Base-by-base conservation (phyloP, 2,329 filamentous ascomycete species). In the Corynespora cassiicola region DNA sequence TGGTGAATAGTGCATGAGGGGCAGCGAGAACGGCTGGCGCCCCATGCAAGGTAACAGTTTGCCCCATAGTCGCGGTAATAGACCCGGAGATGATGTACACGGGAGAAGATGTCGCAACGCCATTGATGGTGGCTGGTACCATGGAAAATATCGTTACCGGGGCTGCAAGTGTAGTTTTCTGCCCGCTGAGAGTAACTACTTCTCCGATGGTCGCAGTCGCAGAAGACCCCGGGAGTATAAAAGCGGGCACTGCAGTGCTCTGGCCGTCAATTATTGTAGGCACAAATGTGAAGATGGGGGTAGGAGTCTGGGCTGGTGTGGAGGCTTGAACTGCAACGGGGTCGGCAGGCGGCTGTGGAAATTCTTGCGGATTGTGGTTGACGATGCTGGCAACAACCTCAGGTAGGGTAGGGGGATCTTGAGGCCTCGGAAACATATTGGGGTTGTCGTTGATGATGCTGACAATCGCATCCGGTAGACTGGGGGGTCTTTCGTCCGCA, bases 11-110 rank as follows among this genome's bases (percentile, higher is more conserved):
- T 5, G 37, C 31, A 3, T 18, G 14, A 6, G 43, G 46, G 8
- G 36, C 22, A 15, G 33, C 11, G 9, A 50, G 31, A 10, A 50
- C 35, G 8, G 47, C 47, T 10, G 44, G 9, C 6, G 30, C 14
- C 2, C 40, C 37, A 21, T 47, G 33, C 8, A 50, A 7, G 10
- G 37, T 45, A 5, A 50, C 30, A 1, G 39, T 47, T 30, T 50
- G 46, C 7, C 50, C 50, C 11, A 49, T 42, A 3, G 27, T 45
- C 3, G 50, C 50, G 4, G 50, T 54, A 12, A 30, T 31, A 7
- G 38, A 45, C 12, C 42, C 47, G 16, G 39, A 35, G 17, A 52
- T 29, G 12, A 54, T 42, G 24, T 33, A 53, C 9, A 37, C 52
- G 8, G 52, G 50, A 4, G 39, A 20, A 1, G 30, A 30, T 0